These are phyloP conservation scores for Debaryomyces sp. DNA, from an alignment of 1,139 yeast genomes.

Conservation along the genomic window DNA sequence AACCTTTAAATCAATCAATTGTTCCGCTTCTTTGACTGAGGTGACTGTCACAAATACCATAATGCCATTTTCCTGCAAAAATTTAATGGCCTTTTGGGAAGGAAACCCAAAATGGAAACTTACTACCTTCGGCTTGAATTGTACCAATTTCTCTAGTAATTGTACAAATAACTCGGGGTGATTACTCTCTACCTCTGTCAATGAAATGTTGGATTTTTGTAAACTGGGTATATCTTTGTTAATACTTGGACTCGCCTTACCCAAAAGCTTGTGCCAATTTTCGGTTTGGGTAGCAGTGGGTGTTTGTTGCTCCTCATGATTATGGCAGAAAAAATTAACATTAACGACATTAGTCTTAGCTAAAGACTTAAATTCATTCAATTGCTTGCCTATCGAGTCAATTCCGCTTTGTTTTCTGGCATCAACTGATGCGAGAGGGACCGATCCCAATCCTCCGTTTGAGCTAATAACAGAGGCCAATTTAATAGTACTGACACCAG, in stretches of 20 bases:
- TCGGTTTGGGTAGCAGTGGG: slow-evolving; percentile 21
- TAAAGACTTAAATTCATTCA: slow-evolving; percentile 18
- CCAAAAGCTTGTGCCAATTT: slow-evolving; percentile 29
- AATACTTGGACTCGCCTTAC: slow-evolving; percentile 8
- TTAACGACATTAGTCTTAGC: slow-evolving; percentile 29
- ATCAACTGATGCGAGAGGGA: slow-evolving; percentile 42
- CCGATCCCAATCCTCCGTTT: slow-evolving; percentile 49
- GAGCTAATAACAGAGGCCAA: slow-evolving; percentile 41
- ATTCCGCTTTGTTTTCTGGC: slow-evolving; percentile 18
- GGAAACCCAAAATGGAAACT: slow-evolving; percentile 58
- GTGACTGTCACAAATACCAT: slow-evolving; percentile 54
- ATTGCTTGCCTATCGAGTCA: slow-evolving; percentile 13
- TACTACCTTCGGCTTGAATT: slow-evolving; percentile 27
- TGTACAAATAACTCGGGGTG: slow-evolving; percentile 11
- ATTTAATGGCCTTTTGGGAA: slow-evolving; percentile 34
- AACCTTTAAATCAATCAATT: slow-evolving; percentile 24
- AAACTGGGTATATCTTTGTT: slow-evolving; percentile 10
- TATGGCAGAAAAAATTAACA: slow-evolving; percentile 51
- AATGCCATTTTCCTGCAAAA: slow-evolving; percentile 48
- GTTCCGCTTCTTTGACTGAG: slow-evolving; percentile 38
- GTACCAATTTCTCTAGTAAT: slow-evolving; percentile 16
- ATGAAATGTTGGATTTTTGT: slow-evolving; percentile 36
- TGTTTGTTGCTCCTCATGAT: slow-evolving; percentile 13
- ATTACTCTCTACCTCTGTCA: slow-evolving; percentile 30
- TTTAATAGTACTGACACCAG: slow-evolving; percentile 47